Percentiles rank a stretch among this genome's conserved stretches.
Evolutionary conservation across 306 rosid genomes (phyloP).

Genomic region (Comarum palustre): DNA sequence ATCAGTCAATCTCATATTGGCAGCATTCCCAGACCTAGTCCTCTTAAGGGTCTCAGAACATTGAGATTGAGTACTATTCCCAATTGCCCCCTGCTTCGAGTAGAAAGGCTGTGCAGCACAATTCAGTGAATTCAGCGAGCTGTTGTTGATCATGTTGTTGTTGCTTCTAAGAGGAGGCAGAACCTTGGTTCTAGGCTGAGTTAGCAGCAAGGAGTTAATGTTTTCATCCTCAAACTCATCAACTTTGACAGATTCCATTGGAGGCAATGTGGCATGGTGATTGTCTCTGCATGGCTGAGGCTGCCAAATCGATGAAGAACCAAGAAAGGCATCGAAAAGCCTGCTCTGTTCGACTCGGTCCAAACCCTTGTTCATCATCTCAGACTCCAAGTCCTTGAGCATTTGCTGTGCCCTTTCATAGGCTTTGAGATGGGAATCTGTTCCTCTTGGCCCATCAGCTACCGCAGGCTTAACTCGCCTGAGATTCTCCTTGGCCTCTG

Average conservation of each 20-base stretch:
- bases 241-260: constrained; percentile 22
- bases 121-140: constrained; percentile 37
- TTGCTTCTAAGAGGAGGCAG: constrained; percentile 31
- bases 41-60: constrained; percentile 70
- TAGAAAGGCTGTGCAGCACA: constrained; percentile 81
- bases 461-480: constrained; percentile 77
- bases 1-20: constrained; percentile 42
- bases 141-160: constrained; percentile 20
- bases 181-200: constrained; percentile 11
- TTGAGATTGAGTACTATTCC: constrained; percentile 25
- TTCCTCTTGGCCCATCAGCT: constrained; percentile 94
- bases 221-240: constrained; percentile 78
- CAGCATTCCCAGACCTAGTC: constrained; percentile 79
- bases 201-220: constrained; percentile 28
- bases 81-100: constrained; percentile 38
- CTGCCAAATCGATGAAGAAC: constrained; percentile 98
- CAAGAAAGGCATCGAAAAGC: constrained; percentile 82
- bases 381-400: constrained; percentile 90
- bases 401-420: constrained; percentile 98
- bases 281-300: constrained; percentile 97
- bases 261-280: constrained; percentile 43
- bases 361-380: constrained; percentile 68
- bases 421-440: constrained; percentile 96
- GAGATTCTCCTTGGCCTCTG: constrained; percentile 82
- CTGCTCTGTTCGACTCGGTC: constrained; percentile 83